Evolutionary conservation across 2,329 filamentous ascomycete genomes (phyloP).

Genomic region (Chrysoporthe deuterocubensis): DNA sequence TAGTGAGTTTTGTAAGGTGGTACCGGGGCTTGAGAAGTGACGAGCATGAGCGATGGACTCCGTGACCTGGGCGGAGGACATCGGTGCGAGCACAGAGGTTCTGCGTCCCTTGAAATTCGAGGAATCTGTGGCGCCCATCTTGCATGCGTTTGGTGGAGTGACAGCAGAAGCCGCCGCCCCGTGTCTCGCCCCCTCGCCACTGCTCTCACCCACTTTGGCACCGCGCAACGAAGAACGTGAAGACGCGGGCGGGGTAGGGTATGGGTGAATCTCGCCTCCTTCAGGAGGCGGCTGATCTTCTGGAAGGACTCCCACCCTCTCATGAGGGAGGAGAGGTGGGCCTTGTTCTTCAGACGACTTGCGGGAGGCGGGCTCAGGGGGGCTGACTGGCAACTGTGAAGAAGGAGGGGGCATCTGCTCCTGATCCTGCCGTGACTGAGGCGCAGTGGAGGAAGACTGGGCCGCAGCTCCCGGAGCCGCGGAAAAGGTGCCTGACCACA

Average conservation of each 20-base stretch:
- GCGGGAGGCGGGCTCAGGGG: conserved; percentile 31
- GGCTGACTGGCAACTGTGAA: conserved; percentile 33
- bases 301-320: conserved; percentile 40
- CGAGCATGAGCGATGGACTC: conserved; percentile 66
- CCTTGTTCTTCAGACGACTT: conserved; percentile 33
- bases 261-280: conserved; percentile 45
- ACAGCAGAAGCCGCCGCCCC: conserved; percentile 40
- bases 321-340: conserved; percentile 44
- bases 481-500: conserved; percentile 45
- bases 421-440: conserved; percentile 26
- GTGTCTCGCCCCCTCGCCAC: conserved; percentile 43
- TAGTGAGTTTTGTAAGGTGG: conserved; percentile 57
- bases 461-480: conserved; percentile 45
- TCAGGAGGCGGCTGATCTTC: conserved; percentile 37
- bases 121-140: conserved; percentile 50
- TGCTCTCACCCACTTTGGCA: conserved; percentile 46
- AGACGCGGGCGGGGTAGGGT: conserved; percentile 64
- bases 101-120: conserved; percentile 47
- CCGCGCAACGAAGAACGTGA: conserved; percentile 50
- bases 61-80: conserved; percentile 64
- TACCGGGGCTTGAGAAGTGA: conserved; percentile 71
- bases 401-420: conserved; percentile 28
- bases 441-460: conserved; percentile 35
- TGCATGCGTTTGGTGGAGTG: conserved; percentile 42
- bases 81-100: conserved; percentile 56